Base-by-base conservation (phyloP, 1,139 yeast species). In the Tardiomyces digboiensis region DNA sequence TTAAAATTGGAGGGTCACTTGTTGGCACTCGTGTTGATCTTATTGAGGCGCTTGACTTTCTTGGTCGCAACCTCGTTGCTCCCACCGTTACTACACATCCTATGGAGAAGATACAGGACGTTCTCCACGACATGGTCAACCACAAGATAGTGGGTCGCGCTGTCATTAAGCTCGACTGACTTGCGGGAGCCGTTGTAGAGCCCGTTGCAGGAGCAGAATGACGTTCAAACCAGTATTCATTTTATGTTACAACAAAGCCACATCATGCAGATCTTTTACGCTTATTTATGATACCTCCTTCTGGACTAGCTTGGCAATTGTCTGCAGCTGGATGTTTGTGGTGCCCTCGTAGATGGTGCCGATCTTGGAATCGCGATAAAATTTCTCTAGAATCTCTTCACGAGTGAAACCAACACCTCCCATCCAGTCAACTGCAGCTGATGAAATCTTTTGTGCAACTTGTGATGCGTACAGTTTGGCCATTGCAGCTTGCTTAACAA, bases 11-110 rank as follows among this genome's bases (percentile, higher is more conserved):
- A 60, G 91, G 89, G 52, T 81, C 89, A 42, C 81, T 81, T 60
- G 91, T 83, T 49, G 91, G 91, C 54, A 82, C 81, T 74, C 78
- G 89, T 65, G 81, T 81, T 49, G 91, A 83, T 64, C 72, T 87
- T 47, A 76, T 79, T 55, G 91, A 82, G 66, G 89, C 91, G 48
- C 66, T 82, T 53, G 84, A 80, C 56, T 82, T 82, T 72, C 81
- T 78, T 64, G 53, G 71, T 48, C 74, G 85, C 56, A 89, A 89
- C 50, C 69, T 76, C 60, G 80, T 82, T 60, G 68, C 71, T 57
- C 74, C 84, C 52, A 82, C 87, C 53, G 77, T 80, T 4, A 16
- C 14, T 19, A 8, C 18, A 4, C 13, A 7, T 66, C 76, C 74
- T 67, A 60, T 82, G 60, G 83, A 76, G 50, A 76, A 78, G 58